These are phyloP conservation scores for Selaginella tamariscina DNA, from an alignment of 75 land plant species.

Conservation along the genomic window DNA sequence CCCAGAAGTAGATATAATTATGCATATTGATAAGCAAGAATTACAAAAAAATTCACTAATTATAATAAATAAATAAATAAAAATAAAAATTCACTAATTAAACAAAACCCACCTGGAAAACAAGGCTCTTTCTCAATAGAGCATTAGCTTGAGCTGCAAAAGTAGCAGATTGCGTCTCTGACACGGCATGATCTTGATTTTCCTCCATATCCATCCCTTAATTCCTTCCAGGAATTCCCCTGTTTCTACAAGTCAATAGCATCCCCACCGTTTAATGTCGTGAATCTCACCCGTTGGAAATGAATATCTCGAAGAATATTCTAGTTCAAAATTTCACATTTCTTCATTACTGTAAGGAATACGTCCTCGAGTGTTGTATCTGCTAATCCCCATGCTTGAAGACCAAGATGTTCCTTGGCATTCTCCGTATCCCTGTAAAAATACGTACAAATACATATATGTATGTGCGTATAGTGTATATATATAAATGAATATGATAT, in stretches of 20 bases:
- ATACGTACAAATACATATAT: no score
- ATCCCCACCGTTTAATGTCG: no score
- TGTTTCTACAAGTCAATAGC: no score
- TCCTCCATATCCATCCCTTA: not conserved
- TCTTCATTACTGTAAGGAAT: slow-evolving; percentile 58
- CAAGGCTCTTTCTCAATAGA: not conserved
- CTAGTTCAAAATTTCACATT: not conserved
- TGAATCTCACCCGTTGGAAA: no score
- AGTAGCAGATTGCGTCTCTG: not conserved
- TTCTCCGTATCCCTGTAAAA: slow-evolving; percentile 49
- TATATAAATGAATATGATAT: no score
- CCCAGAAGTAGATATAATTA: no score
- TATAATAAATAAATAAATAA: not conserved
- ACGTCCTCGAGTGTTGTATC: slow-evolving; percentile 96
- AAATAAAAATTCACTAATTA: no score
- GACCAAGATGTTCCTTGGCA: slow-evolving; percentile 48
- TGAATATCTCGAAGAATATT: no score
- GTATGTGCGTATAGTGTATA: no score
- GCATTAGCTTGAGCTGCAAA: not conserved
- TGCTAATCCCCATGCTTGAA: slow-evolving; percentile 90
- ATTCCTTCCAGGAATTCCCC: no score
- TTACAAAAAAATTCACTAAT: not conserved
- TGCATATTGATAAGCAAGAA: no score
- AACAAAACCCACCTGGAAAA: slow-evolving; percentile 1
- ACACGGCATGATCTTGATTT: not conserved